Percentiles rank a stretch among this genome's conserved stretches.
Conservation (phyloP, 2,329 filamentous ascomycete genomes). For the Epichloe sylvatica region DNA sequence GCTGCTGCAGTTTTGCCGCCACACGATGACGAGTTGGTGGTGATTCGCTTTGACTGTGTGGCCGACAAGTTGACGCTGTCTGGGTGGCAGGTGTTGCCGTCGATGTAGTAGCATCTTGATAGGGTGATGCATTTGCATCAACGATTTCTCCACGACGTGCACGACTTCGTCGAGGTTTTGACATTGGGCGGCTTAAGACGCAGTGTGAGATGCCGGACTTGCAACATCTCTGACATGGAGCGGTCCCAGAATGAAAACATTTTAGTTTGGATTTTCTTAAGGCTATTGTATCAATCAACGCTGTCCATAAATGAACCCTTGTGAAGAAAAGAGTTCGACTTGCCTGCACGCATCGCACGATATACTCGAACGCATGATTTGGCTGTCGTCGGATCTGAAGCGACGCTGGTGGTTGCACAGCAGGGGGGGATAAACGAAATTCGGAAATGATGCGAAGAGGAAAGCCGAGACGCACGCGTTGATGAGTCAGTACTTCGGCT, state of each 20-base stretch:
- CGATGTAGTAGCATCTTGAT: not conserved
- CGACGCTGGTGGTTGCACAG: not conserved
- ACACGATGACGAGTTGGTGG: not conserved
- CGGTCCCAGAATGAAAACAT: conserved; percentile 17
- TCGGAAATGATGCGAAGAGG: not conserved
- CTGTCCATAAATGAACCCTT: not conserved
- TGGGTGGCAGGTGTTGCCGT: not conserved
- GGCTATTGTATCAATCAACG: too few relatives aligned
- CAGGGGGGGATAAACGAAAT: not conserved
- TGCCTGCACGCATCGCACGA: conserved; percentile 22
- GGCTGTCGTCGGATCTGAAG: not conserved
- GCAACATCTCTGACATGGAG: conserved; percentile 19
- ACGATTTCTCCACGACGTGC: conserved; percentile 1
- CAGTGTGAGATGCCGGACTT: conserved; percentile 15
- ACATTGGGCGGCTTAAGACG: conserved; percentile 12
- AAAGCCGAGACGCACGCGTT: not conserved
- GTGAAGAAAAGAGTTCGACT: conserved; percentile 1
- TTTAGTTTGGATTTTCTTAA: conserved; percentile 22
- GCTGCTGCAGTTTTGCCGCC: not conserved
- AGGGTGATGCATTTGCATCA: not conserved
- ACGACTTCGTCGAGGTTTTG: conserved; percentile 1
- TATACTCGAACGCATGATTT: conserved; percentile 20
- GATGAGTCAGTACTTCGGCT: not conserved
- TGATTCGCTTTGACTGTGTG: not conserved
- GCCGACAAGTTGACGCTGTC: not conserved